Evolutionary conservation across 2,329 filamentous ascomycete genomes (phyloP), one percentile per base, ranked within the genome.

Genomic region (Cylindrodendrum hubeiense): DNA sequence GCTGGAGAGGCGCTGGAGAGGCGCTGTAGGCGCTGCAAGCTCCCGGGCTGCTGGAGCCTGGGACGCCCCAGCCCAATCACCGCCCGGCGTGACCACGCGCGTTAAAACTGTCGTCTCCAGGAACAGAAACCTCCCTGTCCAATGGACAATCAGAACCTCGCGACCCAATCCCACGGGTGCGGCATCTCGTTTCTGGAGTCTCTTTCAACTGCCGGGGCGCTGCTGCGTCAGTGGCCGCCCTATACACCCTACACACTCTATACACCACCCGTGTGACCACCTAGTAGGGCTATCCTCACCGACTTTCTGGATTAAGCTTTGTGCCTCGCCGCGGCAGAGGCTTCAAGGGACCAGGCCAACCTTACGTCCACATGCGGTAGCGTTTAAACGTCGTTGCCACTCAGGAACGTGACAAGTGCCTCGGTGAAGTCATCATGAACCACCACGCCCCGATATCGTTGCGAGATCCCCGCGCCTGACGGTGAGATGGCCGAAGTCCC

Each of bases 1-100:
- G 54, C 61, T 64, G 61, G 24, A 64, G n/a, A n/a, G n/a, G n/a
- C n/a, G n/a, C n/a, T n/a, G n/a, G n/a, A 30, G 33, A 52, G 24
- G 33, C 54, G 33, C 55, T 39, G 44, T 54, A 57, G 39, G 52
- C 52, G 44, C 53, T 30, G 50, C 26, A 24, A 34, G 24, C 34
- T 17, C 44, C 34, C 17, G n/a, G 33, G 19, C 6, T 26, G 56
- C 52, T 49, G 21, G 39, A 52, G 46, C 34, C 21, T 43, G 24
- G 17, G 39, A 39, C 7, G 19, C 19, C 34, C 26, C 5, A 7
- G 15, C 21, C 61, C 61, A 63, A 63, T 63, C 61, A 54, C 6
- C 39, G 19, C 9, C 5, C n/a, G 44, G 24, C 26, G 24, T 24
- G 26, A 33, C 26, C 22, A 41, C 28, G 41, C 12, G 28, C 33